Percentiles rank a stretch among this genome's conserved stretches.
These are phyloP conservation scores for Plasmodium vinckei DNA, from an alignment of 169 alveolate genomes.

Conservation along the genomic window DNA sequence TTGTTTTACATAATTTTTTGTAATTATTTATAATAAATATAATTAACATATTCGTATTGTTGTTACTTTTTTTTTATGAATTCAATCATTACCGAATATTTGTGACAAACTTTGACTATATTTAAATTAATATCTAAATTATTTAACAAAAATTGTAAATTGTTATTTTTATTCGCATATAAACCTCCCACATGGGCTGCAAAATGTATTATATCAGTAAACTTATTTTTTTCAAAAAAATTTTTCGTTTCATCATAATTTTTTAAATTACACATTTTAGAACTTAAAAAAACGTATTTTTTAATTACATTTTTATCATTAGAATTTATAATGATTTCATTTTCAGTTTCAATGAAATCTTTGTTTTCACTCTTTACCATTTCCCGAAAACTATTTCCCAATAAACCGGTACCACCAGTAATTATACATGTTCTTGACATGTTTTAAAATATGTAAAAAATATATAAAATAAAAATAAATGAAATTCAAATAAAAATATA, in stretches of 20 bases:
- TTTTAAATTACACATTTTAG: constrained; percentile 68
- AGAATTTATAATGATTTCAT: constrained; percentile 65
- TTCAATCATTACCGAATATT: constrained; percentile 24
- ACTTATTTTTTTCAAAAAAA: constrained; percentile 47
- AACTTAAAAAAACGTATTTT: constrained; percentile 72
- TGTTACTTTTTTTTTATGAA: neutral
- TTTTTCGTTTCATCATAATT: constrained; percentile 35
- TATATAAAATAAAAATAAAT: neutral
- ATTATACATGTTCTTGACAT: constrained; percentile 68
- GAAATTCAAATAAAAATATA: no score
- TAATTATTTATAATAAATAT: no score
- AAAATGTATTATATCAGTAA: constrained; percentile 73
- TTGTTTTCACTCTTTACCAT: constrained; percentile 28
- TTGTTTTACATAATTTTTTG: no score
- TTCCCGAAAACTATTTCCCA: constrained; percentile 71
- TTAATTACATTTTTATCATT: constrained; percentile 40
- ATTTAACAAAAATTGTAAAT: constrained; percentile 34
- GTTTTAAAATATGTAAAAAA: neutral
- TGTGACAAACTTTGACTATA: constrained; percentile 62
- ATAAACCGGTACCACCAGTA: constrained; percentile 70
- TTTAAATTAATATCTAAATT: constrained; percentile 67
- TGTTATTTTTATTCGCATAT: constrained; percentile 57
- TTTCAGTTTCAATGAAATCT: constrained; percentile 42
- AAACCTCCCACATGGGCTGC: constrained; percentile 71
- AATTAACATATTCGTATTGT: no score